Base-by-base conservation (phyloP, 2,329 filamentous ascomycete species). In the Fusarium robinianum region DNA sequence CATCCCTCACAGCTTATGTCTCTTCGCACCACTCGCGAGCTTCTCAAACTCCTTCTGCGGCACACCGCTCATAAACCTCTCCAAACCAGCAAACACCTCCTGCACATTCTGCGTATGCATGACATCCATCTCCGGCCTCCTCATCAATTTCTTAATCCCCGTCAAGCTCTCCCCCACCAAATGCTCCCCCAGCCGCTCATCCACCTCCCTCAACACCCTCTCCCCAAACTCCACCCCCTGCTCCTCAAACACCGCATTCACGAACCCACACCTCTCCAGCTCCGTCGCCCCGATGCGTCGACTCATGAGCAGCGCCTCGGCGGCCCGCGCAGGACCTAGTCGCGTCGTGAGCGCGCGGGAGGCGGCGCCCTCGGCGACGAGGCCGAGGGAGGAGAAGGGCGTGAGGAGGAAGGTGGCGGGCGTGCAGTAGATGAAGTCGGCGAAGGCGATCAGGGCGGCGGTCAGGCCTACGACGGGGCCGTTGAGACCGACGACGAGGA, bases 231-330 rank as follows among this genome's bases (percentile, higher is more conserved):
- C 81, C 0, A 73, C 81, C 45, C 81, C 80, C 55, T 90, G 81
- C 51, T 76, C 72, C 9, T 73, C 71, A 55, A 96, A 87, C 11
- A 96, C 77, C 68, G 85, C 87, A 61, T 96, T 97, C 30, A 95
- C 88, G 62, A 90, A 97, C 0, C 92, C 91, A 3, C 81, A 79
- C 7, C 77, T 72, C 51, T 91, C 75, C 19, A 97, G 76, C 63
- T 95, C 90, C 16, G 85, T 80, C 19, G 81, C 80, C 0, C 75
- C 67, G 58, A 97, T 88, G 30, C 84, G 78, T 68, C 87, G 88
- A 61, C 87, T 90, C 86, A 95, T 94, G 56, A 99, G 84, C 9
- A 97, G 78, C 9, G 94, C 92, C 75, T 97, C 94, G 63, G 95
- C 95, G 8, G 90, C 91, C 65, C 88, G 88, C 46, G 80, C 74